These are phyloP conservation scores for Ramaria sp. DNA, from an alignment of 768 basidiomycete species.

Conservation along the genomic window DNA sequence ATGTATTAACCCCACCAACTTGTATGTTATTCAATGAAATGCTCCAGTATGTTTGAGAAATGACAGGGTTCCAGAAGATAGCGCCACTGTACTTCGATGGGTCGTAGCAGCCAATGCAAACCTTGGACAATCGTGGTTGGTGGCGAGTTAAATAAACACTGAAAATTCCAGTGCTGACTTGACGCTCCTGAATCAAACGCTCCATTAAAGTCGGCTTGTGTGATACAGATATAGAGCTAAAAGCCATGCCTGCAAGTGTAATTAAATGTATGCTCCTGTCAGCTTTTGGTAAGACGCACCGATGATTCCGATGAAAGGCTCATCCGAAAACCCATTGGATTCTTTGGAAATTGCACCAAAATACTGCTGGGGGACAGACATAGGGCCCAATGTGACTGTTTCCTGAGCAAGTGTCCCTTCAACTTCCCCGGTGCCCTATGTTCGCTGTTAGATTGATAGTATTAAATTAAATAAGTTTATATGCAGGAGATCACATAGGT, in stretches of 20 bases:
- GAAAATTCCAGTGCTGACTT: constrained; percentile 38
- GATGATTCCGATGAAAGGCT: constrained; percentile 46
- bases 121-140: constrained; percentile 34
- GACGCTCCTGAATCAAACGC: constrained; percentile 35
- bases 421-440: constrained; percentile 42
- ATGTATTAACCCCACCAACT: constrained; percentile 19
- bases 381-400: constrained; percentile 34
- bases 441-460: not conserved
- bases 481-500: constrained; percentile 29
- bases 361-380: constrained; percentile 36
- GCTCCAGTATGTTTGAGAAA: constrained; percentile 51
- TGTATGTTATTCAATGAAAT: constrained; percentile 35
- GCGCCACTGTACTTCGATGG: constrained; percentile 24
- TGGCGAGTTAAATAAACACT: constrained; percentile 44
- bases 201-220: constrained; percentile 50
- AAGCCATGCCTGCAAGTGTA: constrained; percentile 29
- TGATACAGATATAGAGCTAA: constrained; percentile 39
- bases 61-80: constrained; percentile 28
- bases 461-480: not conserved
- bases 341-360: constrained; percentile 41
- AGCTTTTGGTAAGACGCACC: constrained; percentile 20
- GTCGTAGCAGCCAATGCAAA: constrained; percentile 36
- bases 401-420: constrained; percentile 40
- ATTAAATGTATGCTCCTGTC: not conserved
- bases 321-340: constrained; percentile 36